Base-by-base conservation (phyloP, 2,329 filamentous ascomycete genomes). In the Alternaria ventricosa region DNA sequence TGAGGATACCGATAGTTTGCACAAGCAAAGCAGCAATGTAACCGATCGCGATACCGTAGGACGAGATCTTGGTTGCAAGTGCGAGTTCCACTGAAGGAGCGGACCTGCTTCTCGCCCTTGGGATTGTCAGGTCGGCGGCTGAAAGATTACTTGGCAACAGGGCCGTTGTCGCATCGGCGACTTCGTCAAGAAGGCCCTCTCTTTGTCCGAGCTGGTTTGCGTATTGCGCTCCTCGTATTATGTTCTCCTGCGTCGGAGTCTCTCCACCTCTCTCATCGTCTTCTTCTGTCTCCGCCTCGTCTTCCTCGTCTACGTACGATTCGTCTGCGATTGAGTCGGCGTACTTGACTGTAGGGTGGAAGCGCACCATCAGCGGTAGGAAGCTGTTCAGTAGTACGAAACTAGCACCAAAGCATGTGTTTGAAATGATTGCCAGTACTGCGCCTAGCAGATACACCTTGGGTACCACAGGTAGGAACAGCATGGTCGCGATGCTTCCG, bases 321-420 rank as follows among this genome's bases (percentile, higher is more conserved):
- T 30, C 55, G 12, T 64, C 69, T 12, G 60, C 57, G 63, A 63
- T 73, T 4, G 69, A 74, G 15, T 69, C 71, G n/a, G 70, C 68
- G 46, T 78, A 79, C 60, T 82, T 78, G 36, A 87, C 78, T 7
- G 80, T 81, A 11, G 93, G 93, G 78, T 98, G 94, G 76, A 97
- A 89, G 50, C 95, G 88, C 61, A 98, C 96, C 10, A 99, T 86
- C 9, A 99, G 84, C 0, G 96, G 96, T 46, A 99, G 84, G 74
- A 97, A 99, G 0, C 94, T 97, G 81, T 99, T 99, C 49, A 99
- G 84, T 12, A 99, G 86, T 3, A 99, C 96, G 78, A 97, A 98
- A 0, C 94, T 97, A 15, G 94, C 94, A 22, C 96, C 96, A 76
- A 97, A 97, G 47, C 93, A 95, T 1, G 93, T 96, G 78, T 98